Conservation (phyloP, 78 protist genomes). For the Planoprotostelium fungivorum region DNA sequence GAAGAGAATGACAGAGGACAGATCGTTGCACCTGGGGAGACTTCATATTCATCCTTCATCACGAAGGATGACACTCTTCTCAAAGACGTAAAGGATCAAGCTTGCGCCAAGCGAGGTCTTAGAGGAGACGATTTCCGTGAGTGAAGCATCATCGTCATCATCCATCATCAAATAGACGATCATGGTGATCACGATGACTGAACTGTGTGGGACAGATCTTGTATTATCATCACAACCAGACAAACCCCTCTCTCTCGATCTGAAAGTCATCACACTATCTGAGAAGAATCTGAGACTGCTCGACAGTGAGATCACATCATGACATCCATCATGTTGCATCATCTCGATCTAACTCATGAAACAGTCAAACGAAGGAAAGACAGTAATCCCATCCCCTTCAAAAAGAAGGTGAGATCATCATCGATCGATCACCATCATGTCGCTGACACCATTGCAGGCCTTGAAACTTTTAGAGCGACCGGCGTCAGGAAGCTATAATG, state of each 20-base stretch:
- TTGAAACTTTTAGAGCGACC: neutral
- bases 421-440: no score
- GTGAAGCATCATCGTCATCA: no score
- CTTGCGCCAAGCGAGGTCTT: neutral
- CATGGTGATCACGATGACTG: no score
- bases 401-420: slow-evolving; percentile 1
- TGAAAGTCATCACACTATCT: neutral
- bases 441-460: no score
- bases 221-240: neutral
- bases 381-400: neutral
- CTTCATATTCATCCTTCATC: neutral
- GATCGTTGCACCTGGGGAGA: neutral
- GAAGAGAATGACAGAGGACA: neutral
- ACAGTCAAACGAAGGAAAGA: neutral
- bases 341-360: no score
- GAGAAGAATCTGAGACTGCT: neutral
- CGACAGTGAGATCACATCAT: neutral
- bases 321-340: no score
- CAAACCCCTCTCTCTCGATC: neutral
- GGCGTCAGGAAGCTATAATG: neutral
- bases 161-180: no score
- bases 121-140: neutral
- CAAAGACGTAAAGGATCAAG: neutral
- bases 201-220: neutral
- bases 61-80: neutral